A percentile compares a stretch with the other conserved stretches of the same genome.
phyloP scores from a whole-genome alignment of 495 filamentous ascomycete species.

The Penicillium steckii region DNA sequence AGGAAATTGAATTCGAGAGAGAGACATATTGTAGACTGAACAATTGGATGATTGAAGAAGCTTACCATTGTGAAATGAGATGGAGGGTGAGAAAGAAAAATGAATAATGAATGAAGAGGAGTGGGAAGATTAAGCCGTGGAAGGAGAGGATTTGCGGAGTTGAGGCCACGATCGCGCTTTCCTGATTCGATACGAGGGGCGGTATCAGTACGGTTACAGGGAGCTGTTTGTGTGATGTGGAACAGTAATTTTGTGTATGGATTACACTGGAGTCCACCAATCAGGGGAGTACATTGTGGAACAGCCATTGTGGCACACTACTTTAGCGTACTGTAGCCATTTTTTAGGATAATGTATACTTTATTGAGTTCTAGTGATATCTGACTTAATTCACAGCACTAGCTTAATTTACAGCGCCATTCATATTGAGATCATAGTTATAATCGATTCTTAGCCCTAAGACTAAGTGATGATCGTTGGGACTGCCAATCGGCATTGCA shows the following conservation, averaged over 20 bases:
- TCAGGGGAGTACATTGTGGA: conserved; percentile 1
- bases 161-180: conserved; percentile 51
- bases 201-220: conserved; percentile 13
- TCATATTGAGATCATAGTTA: conserved; percentile 7
- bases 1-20: background rate
- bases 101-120: conserved; percentile 17
- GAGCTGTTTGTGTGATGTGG: background rate
- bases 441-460: conserved; percentile 12
- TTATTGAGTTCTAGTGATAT: too few relatives aligned
- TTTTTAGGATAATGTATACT: background rate
- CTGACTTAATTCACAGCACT: too few relatives aligned
- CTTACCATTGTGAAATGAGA: conserved; percentile 40
- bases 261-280: conserved; percentile 18
- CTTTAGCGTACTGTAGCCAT: too few relatives aligned
- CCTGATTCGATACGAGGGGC: conserved; percentile 24
- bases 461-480: conserved; percentile 13
- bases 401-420: background rate
- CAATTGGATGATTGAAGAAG: conserved; percentile 12
- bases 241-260: conserved; percentile 11
- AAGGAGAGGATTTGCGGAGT: conserved; percentile 35
- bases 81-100: conserved; percentile 5
- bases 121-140: conserved; percentile 7
- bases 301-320: too few relatives aligned
- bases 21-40: conserved; percentile 1
- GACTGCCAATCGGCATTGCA: conserved; percentile 16